phyloP scores from a whole-genome alignment of 1,284 basidiomycete genomes.

The Ustilago curta region DNA sequence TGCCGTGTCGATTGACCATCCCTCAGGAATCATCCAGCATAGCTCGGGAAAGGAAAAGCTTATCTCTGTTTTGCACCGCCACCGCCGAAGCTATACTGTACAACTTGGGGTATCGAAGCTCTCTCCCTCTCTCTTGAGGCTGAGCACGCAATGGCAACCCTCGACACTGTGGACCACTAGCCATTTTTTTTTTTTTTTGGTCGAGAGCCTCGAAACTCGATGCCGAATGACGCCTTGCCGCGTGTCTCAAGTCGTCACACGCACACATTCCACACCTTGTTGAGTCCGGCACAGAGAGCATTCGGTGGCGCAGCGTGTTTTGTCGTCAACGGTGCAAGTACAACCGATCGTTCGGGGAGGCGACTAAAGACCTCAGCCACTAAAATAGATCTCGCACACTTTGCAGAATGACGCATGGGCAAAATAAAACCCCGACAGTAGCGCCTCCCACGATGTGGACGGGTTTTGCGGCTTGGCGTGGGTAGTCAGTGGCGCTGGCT shows the following conservation, averaged over 20 bases:
- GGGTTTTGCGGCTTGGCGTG: conserved; percentile 7
- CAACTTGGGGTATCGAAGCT: no score
- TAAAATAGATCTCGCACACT: neutral
- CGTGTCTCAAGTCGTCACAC: conserved; percentile 4
- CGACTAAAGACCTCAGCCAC: neutral
- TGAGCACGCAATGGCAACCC: neutral
- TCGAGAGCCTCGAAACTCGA: neutral
- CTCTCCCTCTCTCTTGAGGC: neutral
- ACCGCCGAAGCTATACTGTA: neutral
- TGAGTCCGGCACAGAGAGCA: no score
- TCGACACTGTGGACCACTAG: neutral
- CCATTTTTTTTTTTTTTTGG: neutral
- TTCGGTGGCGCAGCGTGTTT: neutral
- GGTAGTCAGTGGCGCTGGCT: neutral
- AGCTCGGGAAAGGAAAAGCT: neutral
- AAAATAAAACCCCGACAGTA: neutral
- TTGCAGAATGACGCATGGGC: conserved; percentile 1
- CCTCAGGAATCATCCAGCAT: neutral
- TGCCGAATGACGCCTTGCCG: conserved; percentile 2
- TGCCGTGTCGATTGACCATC: neutral
- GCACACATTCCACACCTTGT: no score
- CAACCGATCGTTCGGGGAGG: conserved; percentile 1
- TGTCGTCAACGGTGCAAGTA: neutral
- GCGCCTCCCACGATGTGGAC: neutral
- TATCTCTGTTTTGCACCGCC: conserved; percentile 6